These are phyloP conservation scores for Phytophthora europaea DNA, from an alignment of 352 stramenopile genomes.

Conservation along the genomic window DNA sequence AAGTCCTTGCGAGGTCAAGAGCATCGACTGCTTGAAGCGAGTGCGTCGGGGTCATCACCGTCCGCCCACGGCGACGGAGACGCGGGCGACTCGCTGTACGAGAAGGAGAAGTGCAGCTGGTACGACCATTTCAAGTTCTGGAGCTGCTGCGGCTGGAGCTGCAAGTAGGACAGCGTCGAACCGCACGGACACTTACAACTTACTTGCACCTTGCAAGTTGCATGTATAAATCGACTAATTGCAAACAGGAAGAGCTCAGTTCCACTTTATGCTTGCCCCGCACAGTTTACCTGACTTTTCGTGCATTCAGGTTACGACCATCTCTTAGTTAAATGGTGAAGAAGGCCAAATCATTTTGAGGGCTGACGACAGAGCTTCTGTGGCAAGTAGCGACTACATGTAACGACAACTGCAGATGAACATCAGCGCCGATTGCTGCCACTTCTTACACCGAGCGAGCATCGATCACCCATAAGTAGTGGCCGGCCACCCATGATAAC, in stretches of 20 bases:
- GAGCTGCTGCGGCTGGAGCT: constrained; percentile 17
- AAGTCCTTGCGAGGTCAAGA: neutral
- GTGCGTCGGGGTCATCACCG: neutral
- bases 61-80: neutral
- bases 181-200: neutral
- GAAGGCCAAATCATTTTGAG: no score
- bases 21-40: constrained; percentile 7
- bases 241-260: no score
- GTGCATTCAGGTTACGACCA: no score
- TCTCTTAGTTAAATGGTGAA: no score
- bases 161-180: neutral
- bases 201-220: neutral
- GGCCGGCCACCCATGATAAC: neutral
- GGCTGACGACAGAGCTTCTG: no score
- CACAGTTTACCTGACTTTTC: no score
- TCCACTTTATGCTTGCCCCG: no score
- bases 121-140: constrained; percentile 24
- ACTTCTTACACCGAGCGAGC: neutral
- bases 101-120: constrained; percentile 26
- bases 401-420: neutral
- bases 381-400: no score
- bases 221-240: neutral
- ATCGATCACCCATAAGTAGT: neutral
- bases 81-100: neutral
- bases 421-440: neutral